phyloP scores from a whole-genome alignment of 2,329 filamentous ascomycete species.

The Colletotrichum viniferum region DNA sequence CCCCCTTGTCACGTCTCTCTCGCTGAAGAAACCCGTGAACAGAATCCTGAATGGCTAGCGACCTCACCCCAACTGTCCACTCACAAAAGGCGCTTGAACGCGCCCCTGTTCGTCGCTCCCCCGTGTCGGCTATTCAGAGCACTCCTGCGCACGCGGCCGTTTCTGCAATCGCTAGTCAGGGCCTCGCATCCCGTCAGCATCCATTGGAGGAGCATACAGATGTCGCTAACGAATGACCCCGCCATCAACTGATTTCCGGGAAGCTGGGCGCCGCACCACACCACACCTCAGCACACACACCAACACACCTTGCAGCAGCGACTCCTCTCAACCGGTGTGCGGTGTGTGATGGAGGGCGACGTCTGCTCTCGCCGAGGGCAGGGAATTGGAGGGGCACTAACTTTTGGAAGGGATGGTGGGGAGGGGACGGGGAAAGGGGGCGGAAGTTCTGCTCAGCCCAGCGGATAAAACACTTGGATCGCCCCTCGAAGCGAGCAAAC shows the following conservation, averaged over 20 bases:
- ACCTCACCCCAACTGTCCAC: not conserved
- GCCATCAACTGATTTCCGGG: not conserved
- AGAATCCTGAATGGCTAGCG: not conserved
- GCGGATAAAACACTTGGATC: not conserved
- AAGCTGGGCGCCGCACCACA: not conserved
- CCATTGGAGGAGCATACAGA: not conserved
- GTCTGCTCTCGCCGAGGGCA: not conserved
- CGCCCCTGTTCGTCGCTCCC: not conserved
- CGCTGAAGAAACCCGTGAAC: not conserved
- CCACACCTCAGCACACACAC: not conserved
- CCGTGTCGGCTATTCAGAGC: not conserved
- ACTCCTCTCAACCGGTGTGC: not conserved
- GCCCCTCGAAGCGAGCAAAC: not conserved
- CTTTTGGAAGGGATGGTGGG: not conserved
- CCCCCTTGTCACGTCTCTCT: not conserved
- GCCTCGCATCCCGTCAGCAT: not conserved
- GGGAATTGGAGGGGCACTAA: not conserved
- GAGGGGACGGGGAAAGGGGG: not conserved
- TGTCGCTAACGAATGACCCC: not conserved
- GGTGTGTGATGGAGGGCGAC: not conserved
- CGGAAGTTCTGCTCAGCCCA: not conserved
- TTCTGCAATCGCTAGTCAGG: not conserved
- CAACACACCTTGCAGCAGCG: not conserved
- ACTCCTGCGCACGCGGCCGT: not conserved
- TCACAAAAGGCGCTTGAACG: accelerated